A percentile compares a stretch with the other conserved stretches of the same genome.
Conservation (phyloP, 108 stramenopile species). For the Bacterosira constricta region DNA sequence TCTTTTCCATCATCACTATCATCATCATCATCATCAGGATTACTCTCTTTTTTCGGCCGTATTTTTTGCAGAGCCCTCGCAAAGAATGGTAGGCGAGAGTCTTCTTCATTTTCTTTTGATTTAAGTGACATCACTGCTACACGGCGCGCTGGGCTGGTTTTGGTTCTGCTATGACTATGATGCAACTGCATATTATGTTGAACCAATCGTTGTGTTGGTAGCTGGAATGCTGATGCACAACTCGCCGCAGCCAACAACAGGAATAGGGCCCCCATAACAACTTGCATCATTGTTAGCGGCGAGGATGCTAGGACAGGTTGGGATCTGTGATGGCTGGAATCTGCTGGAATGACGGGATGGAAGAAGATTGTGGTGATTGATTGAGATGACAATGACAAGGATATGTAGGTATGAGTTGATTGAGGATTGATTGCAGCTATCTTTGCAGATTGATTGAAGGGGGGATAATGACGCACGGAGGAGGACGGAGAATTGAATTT, state of each 20-base stretch:
- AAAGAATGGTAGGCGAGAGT: conserved; percentile 1
- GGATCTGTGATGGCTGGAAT: too few relatives aligned
- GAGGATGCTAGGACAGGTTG: too few relatives aligned
- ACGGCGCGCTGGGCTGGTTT: neutral
- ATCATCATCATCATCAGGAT: neutral
- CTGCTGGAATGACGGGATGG: too few relatives aligned
- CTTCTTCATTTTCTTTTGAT: neutral
- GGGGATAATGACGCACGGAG: too few relatives aligned
- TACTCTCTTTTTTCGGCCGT: neutral
- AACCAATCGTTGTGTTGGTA: neutral
- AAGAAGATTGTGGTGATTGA: too few relatives aligned
- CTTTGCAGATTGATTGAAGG: too few relatives aligned
- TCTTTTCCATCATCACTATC: neutral
- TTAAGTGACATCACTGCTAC: neutral
- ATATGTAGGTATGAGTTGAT: too few relatives aligned
- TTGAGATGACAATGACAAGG: too few relatives aligned
- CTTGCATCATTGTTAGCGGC: neutral
- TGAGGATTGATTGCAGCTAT: too few relatives aligned
- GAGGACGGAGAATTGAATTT: too few relatives aligned
- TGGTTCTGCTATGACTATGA: too few relatives aligned
- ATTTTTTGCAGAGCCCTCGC: conserved; percentile 4
- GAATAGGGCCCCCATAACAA: neutral
- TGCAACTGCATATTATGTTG: neutral
- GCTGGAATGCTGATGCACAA: neutral
- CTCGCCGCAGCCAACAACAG: neutral